Conservation (phyloP, 2,329 filamentous ascomycete species). For the Pseudogymnoascus sp. region DNA sequence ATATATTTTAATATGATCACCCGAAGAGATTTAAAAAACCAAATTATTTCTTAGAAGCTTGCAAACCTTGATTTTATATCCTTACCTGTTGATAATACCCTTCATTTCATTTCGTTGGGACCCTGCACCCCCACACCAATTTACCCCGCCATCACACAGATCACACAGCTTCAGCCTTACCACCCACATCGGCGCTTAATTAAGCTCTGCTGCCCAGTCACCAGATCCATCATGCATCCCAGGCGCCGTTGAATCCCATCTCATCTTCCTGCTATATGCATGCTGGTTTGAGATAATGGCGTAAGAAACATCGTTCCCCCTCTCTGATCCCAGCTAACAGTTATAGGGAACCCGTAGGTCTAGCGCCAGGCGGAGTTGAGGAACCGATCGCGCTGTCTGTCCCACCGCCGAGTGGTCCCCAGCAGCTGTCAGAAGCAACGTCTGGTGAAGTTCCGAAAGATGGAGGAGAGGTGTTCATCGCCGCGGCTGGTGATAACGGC, state of each 20-base stretch:
- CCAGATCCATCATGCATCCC: background rate
- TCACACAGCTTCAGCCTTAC: slow-evolving; percentile 1
- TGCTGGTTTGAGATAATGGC: background rate
- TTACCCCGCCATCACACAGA: background rate
- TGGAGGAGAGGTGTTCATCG: background rate
- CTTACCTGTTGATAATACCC: background rate
- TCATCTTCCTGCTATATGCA: background rate
- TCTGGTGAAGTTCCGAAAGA: background rate
- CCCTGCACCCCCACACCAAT: background rate
- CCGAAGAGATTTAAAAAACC: background rate
- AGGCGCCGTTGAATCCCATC: background rate
- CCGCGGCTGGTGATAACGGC: background rate
- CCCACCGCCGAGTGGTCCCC: background rate
- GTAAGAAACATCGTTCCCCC: background rate
- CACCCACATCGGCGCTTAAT: background rate
- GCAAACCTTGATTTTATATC: background rate
- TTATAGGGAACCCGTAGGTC: background rate
- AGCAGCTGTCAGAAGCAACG: background rate
- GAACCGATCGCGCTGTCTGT: background rate
- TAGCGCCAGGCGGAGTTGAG: background rate
- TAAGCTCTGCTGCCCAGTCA: background rate
- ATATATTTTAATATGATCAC: background rate
- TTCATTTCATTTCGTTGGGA: background rate
- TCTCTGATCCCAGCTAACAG: background rate
- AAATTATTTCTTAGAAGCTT: background rate